These are phyloP conservation scores for Eimeria sp. DNA, from an alignment of 169 alveolate species.

Conservation along the genomic window DNA sequence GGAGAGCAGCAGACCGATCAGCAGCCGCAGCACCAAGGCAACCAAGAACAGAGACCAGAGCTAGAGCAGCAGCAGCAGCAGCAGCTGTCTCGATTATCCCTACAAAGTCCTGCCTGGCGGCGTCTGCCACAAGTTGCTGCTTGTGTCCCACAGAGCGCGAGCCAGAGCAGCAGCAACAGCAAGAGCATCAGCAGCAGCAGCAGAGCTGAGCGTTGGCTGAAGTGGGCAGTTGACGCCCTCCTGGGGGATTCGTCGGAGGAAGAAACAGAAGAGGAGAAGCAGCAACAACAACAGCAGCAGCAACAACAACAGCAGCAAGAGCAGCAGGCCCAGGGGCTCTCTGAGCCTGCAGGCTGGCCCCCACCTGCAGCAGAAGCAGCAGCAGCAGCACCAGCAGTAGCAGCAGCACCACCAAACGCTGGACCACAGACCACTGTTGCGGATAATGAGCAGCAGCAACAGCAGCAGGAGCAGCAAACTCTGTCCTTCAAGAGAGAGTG, in stretches of 20 bases:
- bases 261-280: background rate
- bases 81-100: background rate
- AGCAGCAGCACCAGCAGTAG: background rate
- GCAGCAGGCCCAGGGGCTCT: background rate
- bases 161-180: background rate
- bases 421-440: background rate
- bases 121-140: slow-evolving; percentile 1
- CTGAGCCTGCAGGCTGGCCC: background rate
- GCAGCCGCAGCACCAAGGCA: slow-evolving; percentile 5
- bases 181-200: slow-evolving; percentile 17
- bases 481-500: background rate
- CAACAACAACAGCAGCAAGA: background rate
- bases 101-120: slow-evolving; percentile 29
- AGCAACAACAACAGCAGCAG: background rate
- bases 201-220: slow-evolving; percentile 39
- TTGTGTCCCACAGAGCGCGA: background rate
- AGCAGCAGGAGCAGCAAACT: slow-evolving; percentile 25
- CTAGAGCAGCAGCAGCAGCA: background rate
- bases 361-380: background rate
- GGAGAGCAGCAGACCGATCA: background rate
- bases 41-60: background rate
- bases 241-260: slow-evolving; percentile 24
- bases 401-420: background rate
- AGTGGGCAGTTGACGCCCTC: slow-evolving; percentile 34
- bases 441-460: background rate